phyloP scores from a whole-genome alignment of 768 basidiomycete genomes.

The Chalciporus sphaerocephalus region DNA sequence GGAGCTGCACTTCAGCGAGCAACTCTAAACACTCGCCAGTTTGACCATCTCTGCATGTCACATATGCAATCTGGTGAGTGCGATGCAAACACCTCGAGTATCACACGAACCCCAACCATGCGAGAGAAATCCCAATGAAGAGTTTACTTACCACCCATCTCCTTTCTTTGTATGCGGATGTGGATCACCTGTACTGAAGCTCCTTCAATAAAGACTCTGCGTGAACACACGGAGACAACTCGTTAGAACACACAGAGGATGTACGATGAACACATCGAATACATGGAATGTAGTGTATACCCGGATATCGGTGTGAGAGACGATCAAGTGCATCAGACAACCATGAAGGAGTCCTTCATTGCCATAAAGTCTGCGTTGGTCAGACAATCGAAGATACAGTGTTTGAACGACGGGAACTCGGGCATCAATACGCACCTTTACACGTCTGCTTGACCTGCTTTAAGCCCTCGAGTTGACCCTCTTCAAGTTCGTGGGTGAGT shows the following conservation, averaged over 20 bases:
- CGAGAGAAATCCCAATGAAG: not conserved
- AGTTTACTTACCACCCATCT: too few species aligned
- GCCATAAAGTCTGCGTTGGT: constrained; percentile 14
- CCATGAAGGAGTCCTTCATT: constrained; percentile 22
- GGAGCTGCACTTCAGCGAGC: too few species aligned
- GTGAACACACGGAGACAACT: not conserved
- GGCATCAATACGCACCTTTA: constrained; percentile 14
- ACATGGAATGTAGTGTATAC: not conserved
- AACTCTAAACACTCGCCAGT: too few species aligned
- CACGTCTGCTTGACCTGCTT: constrained; percentile 16
- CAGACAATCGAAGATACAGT: not conserved
- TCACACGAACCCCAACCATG: too few species aligned
- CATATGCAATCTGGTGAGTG: too few species aligned
- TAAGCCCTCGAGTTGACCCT: constrained; percentile 23
- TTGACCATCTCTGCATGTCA: too few species aligned
- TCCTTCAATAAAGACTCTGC: not conserved
- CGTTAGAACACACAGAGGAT: not conserved
- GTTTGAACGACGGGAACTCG: not conserved
- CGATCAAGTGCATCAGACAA: constrained; percentile 4
- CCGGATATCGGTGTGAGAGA: not conserved
- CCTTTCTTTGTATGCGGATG: not conserved
- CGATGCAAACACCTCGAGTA: too few species aligned
- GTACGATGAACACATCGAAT: not conserved
- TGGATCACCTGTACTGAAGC: not conserved
- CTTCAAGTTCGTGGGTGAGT: constrained; percentile 20